Evolutionary conservation across 2,329 filamentous ascomycete genomes (phyloP).

Genomic region (Aureobasidium sp.): DNA sequence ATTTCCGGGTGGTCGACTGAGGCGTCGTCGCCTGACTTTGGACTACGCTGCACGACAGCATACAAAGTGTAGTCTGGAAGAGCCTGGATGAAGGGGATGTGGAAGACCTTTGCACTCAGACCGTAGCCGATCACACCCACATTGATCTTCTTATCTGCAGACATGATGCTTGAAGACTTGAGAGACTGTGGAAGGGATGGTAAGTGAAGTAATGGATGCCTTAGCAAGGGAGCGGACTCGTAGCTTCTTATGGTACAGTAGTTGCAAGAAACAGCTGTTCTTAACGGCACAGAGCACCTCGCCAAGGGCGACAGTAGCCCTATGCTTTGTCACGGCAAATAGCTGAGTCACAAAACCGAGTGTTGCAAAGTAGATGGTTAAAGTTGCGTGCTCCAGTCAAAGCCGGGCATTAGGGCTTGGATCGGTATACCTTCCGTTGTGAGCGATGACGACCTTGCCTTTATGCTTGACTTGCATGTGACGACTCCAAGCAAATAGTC

Average conservation of each 20-base stretch:
- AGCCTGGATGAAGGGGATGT: slow-evolving; percentile 66
- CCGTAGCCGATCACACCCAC: slow-evolving; percentile 53
- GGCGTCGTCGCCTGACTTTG: slow-evolving; percentile 56
- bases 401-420: background rate
- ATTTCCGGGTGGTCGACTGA: slow-evolving; percentile 56
- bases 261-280: background rate
- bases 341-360: background rate
- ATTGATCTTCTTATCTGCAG: slow-evolving; percentile 34
- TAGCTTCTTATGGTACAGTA: background rate
- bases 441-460: slow-evolving; percentile 3
- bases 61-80: slow-evolving; percentile 57
- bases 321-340: background rate
- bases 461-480: background rate
- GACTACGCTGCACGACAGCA: slow-evolving; percentile 66
- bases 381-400: background rate
- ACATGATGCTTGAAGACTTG: background rate
- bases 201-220: background rate
- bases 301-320: background rate
- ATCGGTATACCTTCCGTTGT: slow-evolving; percentile 1
- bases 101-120: slow-evolving; percentile 67
- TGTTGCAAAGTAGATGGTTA: background rate
- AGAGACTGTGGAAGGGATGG: background rate
- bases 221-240: background rate
- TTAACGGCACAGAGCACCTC: background rate
- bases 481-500: background rate